Conservation (phyloP, 108 stramenopile species). For the Skeletonema costatum region DNA sequence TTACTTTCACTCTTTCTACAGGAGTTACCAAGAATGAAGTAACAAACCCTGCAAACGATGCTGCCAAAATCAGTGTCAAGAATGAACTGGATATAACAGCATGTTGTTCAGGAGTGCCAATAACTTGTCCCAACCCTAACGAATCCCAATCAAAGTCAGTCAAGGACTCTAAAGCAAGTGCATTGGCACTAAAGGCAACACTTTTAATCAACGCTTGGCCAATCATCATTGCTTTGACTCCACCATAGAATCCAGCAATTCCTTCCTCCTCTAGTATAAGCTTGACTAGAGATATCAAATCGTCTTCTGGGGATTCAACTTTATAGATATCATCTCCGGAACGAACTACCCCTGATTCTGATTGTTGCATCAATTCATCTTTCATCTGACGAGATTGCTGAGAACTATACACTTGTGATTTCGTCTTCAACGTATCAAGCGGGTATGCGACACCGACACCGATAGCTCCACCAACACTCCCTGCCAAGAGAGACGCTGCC, state of each 20-base stretch:
- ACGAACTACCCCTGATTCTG: slow-evolving; percentile 5
- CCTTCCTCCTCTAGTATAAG: slow-evolving; percentile 37
- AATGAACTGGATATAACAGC: slow-evolving; percentile 19
- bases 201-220: slow-evolving; percentile 58
- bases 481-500: slow-evolving; percentile 39
- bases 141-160: slow-evolving; percentile 5
- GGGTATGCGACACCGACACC: slow-evolving; percentile 54
- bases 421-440: slow-evolving; percentile 55
- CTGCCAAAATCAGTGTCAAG: slow-evolving; percentile 41
- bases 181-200: slow-evolving; percentile 57
- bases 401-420: slow-evolving; percentile 36
- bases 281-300: slow-evolving; percentile 30
- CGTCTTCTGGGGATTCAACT: slow-evolving; percentile 23
- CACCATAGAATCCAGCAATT: slow-evolving; percentile 46
- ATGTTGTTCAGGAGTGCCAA: not conserved
- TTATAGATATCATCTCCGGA: not conserved
- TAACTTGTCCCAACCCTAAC: not conserved
- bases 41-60: slow-evolving; percentile 54
- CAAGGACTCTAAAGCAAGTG: slow-evolving; percentile 24
- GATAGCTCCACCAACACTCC: slow-evolving; percentile 51
- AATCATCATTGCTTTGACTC: slow-evolving; percentile 58
- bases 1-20: slow-evolving; percentile 57
- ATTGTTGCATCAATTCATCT: slow-evolving; percentile 1
- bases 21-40: slow-evolving; percentile 58
- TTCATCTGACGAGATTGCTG: not conserved